Evolutionary conservation across 176 grass and related monocot genomes (phyloP).

Genomic region (Cenchrus americanus): DNA sequence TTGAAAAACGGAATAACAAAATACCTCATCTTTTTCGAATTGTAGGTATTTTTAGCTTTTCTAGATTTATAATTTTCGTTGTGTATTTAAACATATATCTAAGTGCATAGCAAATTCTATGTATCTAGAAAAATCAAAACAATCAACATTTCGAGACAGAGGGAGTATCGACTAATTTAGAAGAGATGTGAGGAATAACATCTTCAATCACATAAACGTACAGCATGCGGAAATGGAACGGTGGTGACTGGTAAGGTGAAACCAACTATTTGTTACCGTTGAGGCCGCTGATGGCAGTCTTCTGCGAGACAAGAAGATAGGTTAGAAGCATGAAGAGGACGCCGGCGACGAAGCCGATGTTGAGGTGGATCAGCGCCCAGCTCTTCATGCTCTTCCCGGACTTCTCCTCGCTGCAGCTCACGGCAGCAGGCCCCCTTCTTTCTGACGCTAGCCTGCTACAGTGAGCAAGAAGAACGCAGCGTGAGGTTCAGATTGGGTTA

Average conservation of each 20-base stretch:
- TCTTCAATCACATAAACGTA: neutral
- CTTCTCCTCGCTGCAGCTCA: neutral
- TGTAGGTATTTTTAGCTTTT: no score
- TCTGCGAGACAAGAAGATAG: constrained; percentile 1
- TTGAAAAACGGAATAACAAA: no score
- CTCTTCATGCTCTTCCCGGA: neutral
- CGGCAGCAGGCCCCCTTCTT: neutral
- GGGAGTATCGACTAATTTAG: no score
- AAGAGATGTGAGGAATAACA: no score
- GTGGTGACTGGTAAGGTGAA: neutral
- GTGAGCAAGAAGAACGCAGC: no score
- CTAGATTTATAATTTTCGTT: no score
- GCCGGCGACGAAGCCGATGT: neutral
- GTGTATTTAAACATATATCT: no score
- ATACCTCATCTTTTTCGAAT: no score
- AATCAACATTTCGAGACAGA: no score
- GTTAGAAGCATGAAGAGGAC: neutral
- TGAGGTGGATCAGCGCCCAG: neutral
- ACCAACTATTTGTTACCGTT: neutral
- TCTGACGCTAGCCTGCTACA: neutral
- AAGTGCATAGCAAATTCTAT: no score
- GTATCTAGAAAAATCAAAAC: no score
- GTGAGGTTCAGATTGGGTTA: no score
- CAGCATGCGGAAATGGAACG: neutral
- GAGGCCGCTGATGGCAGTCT: neutral